Evolutionary conservation across 1,284 basidiomycete genomes (phyloP).

Genomic region (Schizopora paradoxa): DNA sequence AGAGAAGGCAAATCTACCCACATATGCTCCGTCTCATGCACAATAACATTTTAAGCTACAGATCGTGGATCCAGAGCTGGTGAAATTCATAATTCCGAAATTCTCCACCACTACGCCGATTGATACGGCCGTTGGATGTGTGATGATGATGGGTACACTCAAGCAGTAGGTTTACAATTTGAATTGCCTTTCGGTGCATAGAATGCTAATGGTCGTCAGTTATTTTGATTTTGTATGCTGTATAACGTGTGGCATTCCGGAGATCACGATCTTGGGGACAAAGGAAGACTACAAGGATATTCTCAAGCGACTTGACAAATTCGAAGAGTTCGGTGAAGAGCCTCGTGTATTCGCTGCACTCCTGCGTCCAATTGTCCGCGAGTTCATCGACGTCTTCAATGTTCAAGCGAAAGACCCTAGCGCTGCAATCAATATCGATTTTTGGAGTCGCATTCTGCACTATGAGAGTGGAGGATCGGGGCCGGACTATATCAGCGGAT

Average conservation of each 20-base stretch:
- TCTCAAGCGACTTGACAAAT: slow-evolving; percentile 29
- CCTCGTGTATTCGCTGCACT: slow-evolving; percentile 31
- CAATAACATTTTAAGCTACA: neutral
- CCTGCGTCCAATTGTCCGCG: slow-evolving; percentile 31
- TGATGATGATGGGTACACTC: slow-evolving; percentile 42
- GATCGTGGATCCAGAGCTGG: slow-evolving; percentile 32
- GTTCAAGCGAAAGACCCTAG: slow-evolving; percentile 20
- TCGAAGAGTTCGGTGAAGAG: slow-evolving; percentile 33
- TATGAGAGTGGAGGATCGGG: slow-evolving; percentile 22
- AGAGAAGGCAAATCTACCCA: slow-evolving; percentile 22
- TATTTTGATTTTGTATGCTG: slow-evolving; percentile 30
- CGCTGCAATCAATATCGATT: slow-evolving; percentile 24
- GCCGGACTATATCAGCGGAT: slow-evolving; percentile 26
- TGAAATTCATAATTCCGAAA: slow-evolving; percentile 39
- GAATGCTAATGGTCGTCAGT: neutral
- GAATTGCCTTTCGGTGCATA: neutral
- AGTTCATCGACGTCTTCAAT: slow-evolving; percentile 35
- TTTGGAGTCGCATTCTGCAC: slow-evolving; percentile 32
- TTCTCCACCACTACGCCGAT: slow-evolving; percentile 42
- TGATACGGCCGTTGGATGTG: slow-evolving; percentile 36
- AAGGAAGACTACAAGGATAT: slow-evolving; percentile 34
- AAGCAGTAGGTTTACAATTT: slow-evolving; percentile 27
- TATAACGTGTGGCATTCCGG: slow-evolving; percentile 40
- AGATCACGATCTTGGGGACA: slow-evolving; percentile 41
- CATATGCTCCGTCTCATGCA: no score